A percentile compares a stretch with the other conserved stretches of the same genome.
Conservation (phyloP, 2,329 filamentous ascomycete genomes). For the Stagonosporopsis rhizophila region DNA sequence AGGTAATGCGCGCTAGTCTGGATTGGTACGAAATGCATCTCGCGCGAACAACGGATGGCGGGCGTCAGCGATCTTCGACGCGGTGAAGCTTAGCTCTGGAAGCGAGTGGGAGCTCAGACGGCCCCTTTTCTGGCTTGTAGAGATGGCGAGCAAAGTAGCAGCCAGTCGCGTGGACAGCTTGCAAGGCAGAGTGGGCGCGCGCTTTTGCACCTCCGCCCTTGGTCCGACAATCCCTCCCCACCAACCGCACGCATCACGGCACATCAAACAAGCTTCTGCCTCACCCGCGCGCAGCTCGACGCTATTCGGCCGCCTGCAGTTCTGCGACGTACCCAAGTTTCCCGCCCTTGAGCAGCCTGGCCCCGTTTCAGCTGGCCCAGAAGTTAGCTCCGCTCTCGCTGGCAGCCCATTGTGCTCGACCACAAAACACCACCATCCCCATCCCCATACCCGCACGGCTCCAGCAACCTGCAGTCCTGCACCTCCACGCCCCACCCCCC, state of each 20-base stretch:
- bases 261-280: constrained; percentile 35
- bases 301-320: constrained; percentile 32
- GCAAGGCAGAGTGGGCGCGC: neutral
- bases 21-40: neutral
- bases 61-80: constrained; percentile 1
- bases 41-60: constrained; percentile 15
- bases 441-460: constrained; percentile 11
- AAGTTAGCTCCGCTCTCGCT: constrained; percentile 23
- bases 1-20: neutral
- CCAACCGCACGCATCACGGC: constrained; percentile 18
- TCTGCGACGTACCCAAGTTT: constrained; percentile 38
- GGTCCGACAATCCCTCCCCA: constrained; percentile 7
- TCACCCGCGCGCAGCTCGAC: constrained; percentile 18
- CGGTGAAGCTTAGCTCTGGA: neutral
- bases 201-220: constrained; percentile 9
- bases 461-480: constrained; percentile 19
- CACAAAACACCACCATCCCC: constrained; percentile 36
- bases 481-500: constrained; percentile 6
- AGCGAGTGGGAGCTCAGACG: neutral
- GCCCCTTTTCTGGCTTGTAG: no score
- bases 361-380: constrained; percentile 41
- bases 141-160: no score
- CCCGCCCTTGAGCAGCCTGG: constrained; percentile 32
- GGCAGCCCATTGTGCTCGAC: constrained; percentile 17
- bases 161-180: constrained; percentile 4